Evolutionary conservation across 768 basidiomycete genomes (phyloP).

Genomic region (Clitopilus passeckerianus): DNA sequence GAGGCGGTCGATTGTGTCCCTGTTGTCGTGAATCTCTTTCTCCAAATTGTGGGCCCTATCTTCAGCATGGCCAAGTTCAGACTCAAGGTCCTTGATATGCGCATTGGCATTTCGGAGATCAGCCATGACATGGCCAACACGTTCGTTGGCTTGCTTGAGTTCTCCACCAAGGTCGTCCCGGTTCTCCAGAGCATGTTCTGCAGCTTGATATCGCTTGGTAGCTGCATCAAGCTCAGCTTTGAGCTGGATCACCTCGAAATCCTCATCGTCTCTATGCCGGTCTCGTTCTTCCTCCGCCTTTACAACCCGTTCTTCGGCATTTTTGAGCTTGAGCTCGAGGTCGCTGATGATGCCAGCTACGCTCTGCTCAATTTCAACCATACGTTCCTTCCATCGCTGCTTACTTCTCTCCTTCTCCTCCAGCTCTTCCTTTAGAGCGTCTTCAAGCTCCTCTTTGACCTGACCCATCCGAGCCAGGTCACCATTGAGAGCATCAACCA

Average conservation of each 20-base stretch:
- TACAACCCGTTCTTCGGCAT: constrained; percentile 43
- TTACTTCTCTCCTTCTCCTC: constrained; percentile 60
- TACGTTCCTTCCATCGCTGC: constrained; percentile 64
- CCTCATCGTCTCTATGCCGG: constrained; percentile 37
- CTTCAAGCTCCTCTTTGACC: constrained; percentile 42
- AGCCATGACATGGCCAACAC: constrained; percentile 45
- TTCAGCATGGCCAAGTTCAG: constrained; percentile 49
- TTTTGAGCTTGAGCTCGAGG: constrained; percentile 50
- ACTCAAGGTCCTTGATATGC: constrained; percentile 58
- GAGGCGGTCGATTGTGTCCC: constrained; percentile 34
- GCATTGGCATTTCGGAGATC: constrained; percentile 57
- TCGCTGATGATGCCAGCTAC: constrained; percentile 64
- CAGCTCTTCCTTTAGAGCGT: constrained; percentile 48
- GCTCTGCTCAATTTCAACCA: constrained; percentile 66
- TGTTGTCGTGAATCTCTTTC: constrained; percentile 51
- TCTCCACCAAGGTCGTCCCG: constrained; percentile 68
- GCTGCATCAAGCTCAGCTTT: constrained; percentile 52
- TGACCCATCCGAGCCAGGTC: constrained; percentile 39
- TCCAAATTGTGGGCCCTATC: constrained; percentile 51
- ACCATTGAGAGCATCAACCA: constrained; percentile 43
- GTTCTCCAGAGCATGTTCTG: constrained; percentile 57
- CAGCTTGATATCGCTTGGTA: constrained; percentile 56
- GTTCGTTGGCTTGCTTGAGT: constrained; percentile 60
- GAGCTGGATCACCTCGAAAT: constrained; percentile 37
- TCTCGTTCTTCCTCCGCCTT: constrained; percentile 32